Evolutionary conservation across 768 basidiomycete genomes (phyloP).

Genomic region (Tricholoma terreum): DNA sequence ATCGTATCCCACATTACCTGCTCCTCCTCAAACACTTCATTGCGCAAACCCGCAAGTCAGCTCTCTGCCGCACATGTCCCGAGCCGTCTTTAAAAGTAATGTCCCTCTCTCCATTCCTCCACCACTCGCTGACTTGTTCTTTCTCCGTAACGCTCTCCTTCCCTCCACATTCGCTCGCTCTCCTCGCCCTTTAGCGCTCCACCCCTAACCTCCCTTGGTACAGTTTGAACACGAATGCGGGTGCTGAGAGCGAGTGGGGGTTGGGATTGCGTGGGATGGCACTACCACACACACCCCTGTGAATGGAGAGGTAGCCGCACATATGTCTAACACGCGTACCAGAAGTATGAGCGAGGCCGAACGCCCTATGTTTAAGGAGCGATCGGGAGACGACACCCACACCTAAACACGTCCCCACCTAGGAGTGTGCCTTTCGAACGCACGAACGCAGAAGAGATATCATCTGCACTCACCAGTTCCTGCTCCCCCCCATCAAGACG

Average conservation of each 20-base stretch:
- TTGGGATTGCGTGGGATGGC: too few species aligned
- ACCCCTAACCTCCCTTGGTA: slow-evolving; percentile 75
- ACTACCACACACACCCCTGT: slow-evolving; percentile 9
- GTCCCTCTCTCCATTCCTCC: slow-evolving; percentile 14
- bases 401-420: slow-evolving; percentile 8
- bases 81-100: slow-evolving; percentile 80
- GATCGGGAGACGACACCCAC: not conserved
- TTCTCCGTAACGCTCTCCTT: slow-evolving; percentile 66
- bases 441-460: slow-evolving; percentile 16
- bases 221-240: slow-evolving; percentile 63
- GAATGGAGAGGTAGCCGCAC: slow-evolving; percentile 3
- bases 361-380: slow-evolving; percentile 27
- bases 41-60: slow-evolving; percentile 56
- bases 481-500: slow-evolving; percentile 23
- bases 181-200: slow-evolving; percentile 76
- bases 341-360: slow-evolving; percentile 65
- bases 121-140: not conserved
- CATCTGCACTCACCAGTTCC: slow-evolving; percentile 29
- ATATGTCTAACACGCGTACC: slow-evolving; percentile 38
- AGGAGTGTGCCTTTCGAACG: slow-evolving; percentile 15
- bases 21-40: slow-evolving; percentile 81
- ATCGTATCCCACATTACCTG: slow-evolving; percentile 87
- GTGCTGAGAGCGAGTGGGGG: slow-evolving; percentile 24
- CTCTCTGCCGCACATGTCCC: slow-evolving; percentile 55
- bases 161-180: slow-evolving; percentile 72